Evolutionary conservation across 345 rosid genomes (phyloP), one percentile per base, ranked within the genome.

Genomic region (Brassica cretica): DNA sequence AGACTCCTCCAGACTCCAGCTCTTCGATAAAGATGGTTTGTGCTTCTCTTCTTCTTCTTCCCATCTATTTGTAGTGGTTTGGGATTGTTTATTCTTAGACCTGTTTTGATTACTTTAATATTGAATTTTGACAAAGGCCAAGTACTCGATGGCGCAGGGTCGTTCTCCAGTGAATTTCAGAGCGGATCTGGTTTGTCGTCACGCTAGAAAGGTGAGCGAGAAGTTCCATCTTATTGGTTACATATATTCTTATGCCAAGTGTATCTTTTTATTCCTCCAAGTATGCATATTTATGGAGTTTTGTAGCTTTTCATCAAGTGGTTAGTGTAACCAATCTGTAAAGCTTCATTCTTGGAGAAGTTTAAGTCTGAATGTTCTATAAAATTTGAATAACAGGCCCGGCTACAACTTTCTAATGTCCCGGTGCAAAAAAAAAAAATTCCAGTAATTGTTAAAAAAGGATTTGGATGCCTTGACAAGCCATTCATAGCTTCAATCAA

Each of bases 161-260:
- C 85, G 77, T 80, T 33, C 83, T 84, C 89, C 87, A 59, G 92
- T 95, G 56, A 89, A 81, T 72, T 90, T 95, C 71, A 91, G 92
- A 29, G 86, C 93, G 79, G 99, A 91, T 88, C 90, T 93, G 87
- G 98, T 95, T 35, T 95, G 98, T 25, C 91, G 98, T 85, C 99
- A 91, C 81, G 88, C 97, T 15, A 94, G 99, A 78, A 93, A 91
- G 94, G 98, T 92, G 71, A 51, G 35, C 56, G 3, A 2, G 2
- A 58, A 56, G 6, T 27, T 76, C 15, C 4, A 71, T 70, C 66
- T 51, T 37, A 8, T 15, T 76, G 39, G 39, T 33, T 33, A 33
- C 39, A 33, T 33, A 5, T 33, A 33, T 33, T 33, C 8, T 33
- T 33, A 6, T 33, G 39, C 8, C 39, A 33, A 33, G 37, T 33